A percentile compares a stretch with the other conserved stretches of the same genome.
These are phyloP conservation scores for Physocladia obscura DNA, from an alignment of 192 early-diverging fungal species.

Conservation along the genomic window DNA sequence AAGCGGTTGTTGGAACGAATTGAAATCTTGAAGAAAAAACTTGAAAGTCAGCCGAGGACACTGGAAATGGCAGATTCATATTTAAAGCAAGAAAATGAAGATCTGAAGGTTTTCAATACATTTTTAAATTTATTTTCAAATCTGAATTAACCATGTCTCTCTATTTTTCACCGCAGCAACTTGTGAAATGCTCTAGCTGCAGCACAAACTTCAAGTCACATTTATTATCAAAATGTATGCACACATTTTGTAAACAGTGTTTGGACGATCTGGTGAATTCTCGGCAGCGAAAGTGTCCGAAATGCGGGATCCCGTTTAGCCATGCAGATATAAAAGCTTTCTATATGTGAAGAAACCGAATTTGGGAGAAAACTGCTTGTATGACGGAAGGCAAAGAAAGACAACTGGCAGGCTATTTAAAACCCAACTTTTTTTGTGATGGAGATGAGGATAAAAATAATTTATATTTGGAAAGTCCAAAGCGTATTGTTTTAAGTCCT, in stretches of 20 bases:
- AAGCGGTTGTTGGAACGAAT: constrained; percentile 61
- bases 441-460: no score
- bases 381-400: no score
- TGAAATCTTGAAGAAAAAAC: constrained; percentile 54
- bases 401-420: no score
- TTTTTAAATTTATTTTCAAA: neutral
- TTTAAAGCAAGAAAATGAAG: constrained; percentile 50
- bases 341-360: no score
- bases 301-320: constrained; percentile 79
- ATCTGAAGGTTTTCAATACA: constrained; percentile 46
- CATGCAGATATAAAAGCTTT: constrained; percentile 20
- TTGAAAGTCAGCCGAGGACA: constrained; percentile 66
- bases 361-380: no score
- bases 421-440: no score
- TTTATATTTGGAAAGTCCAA: no score
- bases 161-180: constrained; percentile 47
- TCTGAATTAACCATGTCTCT: no score
- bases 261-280: constrained; percentile 82
- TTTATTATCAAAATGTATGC: constrained; percentile 85
- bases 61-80: constrained; percentile 57
- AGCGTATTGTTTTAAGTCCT: no score
- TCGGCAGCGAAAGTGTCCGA: constrained; percentile 91
- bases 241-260: constrained; percentile 93
- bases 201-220: constrained; percentile 82
- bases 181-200: constrained; percentile 90